These are phyloP conservation scores for Seiridium cupressi DNA, from an alignment of 2,329 filamentous ascomycete genomes.

Conservation along the genomic window DNA sequence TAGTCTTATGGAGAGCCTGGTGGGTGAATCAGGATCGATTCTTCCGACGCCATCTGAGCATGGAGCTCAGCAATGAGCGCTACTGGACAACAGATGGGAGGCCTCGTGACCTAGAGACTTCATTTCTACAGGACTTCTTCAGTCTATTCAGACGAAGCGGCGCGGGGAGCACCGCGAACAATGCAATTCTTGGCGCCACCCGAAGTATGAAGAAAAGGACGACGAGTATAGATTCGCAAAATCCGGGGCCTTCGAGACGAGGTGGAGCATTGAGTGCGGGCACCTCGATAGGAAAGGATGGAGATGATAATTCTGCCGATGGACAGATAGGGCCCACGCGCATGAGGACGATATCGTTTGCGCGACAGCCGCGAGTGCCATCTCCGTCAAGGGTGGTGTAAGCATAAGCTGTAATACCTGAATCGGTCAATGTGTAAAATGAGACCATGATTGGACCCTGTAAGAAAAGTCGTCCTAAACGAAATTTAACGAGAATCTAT, in stretches of 20 bases:
- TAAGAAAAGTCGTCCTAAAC: not conserved
- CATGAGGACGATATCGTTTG: constrained; percentile 18
- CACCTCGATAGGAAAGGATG: constrained; percentile 13
- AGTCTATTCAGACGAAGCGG: constrained; percentile 23
- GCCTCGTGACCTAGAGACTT: constrained; percentile 38
- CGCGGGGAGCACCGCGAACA: constrained; percentile 18
- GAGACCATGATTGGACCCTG: not conserved
- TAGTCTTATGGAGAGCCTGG: constrained; percentile 42
- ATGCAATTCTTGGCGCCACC: constrained; percentile 19
- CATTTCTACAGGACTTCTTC: constrained; percentile 43
- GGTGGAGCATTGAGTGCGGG: constrained; percentile 9
- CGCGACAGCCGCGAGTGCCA: not conserved
- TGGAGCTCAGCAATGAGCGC: constrained; percentile 45
- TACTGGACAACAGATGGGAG: constrained; percentile 45
- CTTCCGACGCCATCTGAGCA: constrained; percentile 42
- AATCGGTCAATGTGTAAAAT: too few relatives aligned
- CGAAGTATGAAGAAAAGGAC: not conserved
- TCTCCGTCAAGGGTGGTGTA: not conserved
- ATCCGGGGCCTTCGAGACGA: constrained; percentile 6
- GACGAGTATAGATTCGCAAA: constrained; percentile 1
- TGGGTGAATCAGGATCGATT: constrained; percentile 46
- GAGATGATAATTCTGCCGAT: constrained; percentile 12
- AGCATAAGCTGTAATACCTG: not conserved
- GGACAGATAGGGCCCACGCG: not conserved
- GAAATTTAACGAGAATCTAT: too few relatives aligned